These are phyloP conservation scores for Spinellus fusiger DNA, from an alignment of 192 early-diverging fungal genomes.

Conservation along the genomic window DNA sequence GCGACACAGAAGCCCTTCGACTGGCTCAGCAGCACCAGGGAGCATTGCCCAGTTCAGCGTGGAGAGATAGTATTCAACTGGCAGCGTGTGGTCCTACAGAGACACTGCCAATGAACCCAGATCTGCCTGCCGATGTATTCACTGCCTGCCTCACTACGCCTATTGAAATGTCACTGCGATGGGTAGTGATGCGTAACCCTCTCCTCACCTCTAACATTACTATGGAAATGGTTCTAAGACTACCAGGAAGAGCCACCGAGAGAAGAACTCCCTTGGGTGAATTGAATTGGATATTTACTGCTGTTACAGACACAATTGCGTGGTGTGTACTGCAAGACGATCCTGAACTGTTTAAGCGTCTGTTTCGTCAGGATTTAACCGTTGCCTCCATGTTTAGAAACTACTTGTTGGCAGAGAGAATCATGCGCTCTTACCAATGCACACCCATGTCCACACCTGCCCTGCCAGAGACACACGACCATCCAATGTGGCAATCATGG, in stretches of 20 bases:
- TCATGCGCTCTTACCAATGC: conserved; percentile 92
- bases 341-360: conserved; percentile 79
- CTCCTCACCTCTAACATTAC: conserved; percentile 64
- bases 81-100: conserved; percentile 85
- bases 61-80: conserved; percentile 84
- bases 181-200: conserved; percentile 86
- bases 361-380: conserved; percentile 92
- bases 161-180: conserved; percentile 86
- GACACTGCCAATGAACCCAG: conserved; percentile 86
- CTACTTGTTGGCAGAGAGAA: conserved; percentile 90
- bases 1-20: conserved; percentile 65
- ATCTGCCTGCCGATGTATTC: conserved; percentile 95
- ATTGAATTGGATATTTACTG: conserved; percentile 98
- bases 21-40: conserved; percentile 39
- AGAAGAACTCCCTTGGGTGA: conserved; percentile 93
- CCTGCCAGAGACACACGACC: conserved; percentile 86
- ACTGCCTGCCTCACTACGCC: conserved; percentile 95
- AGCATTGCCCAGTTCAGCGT: conserved; percentile 35
- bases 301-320: conserved; percentile 97
- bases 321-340: conserved; percentile 81
- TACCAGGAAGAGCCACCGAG: conserved; percentile 85
- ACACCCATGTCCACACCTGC: conserved; percentile 84
- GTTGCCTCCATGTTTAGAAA: conserved; percentile 94
- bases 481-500: conserved; percentile 95
- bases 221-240: conserved; percentile 78